Conservation (phyloP, 169 alveolate genomes). For the Plasmodium coatneyi region DNA sequence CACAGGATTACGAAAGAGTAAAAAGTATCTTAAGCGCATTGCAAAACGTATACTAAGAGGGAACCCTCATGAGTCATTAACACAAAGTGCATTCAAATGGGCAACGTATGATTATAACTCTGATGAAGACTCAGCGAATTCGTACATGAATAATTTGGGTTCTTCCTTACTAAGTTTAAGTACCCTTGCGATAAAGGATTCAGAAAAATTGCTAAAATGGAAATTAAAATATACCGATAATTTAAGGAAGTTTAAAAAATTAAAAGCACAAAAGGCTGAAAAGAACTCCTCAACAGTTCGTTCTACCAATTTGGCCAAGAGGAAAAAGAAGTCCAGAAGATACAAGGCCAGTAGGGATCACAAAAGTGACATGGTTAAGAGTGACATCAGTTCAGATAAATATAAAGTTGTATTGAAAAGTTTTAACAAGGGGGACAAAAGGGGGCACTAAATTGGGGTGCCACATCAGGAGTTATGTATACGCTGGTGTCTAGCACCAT, state of each 20-base stretch:
- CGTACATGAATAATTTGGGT: slow-evolving; percentile 17
- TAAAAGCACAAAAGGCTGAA: slow-evolving; percentile 14
- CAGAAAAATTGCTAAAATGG: slow-evolving; percentile 55
- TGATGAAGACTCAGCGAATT: slow-evolving; percentile 7
- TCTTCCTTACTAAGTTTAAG: slow-evolving; percentile 41
- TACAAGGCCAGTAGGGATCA: neutral
- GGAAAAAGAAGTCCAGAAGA: neutral
- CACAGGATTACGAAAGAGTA: slow-evolving; percentile 38
- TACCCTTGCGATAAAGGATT: slow-evolving; percentile 29
- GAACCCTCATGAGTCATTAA: slow-evolving; percentile 64
- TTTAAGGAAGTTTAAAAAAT: neutral
- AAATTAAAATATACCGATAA: slow-evolving; percentile 53
- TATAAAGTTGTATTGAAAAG: slow-evolving; percentile 14
- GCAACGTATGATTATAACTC: slow-evolving; percentile 14
- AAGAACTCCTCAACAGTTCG: neutral
- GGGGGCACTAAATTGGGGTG: neutral
- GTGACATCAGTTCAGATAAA: neutral
- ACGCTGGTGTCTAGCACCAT: neutral
- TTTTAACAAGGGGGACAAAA: neutral
- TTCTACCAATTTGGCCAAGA: neutral
- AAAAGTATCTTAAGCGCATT: slow-evolving; percentile 59
- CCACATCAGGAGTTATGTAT: neutral
- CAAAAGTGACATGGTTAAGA: neutral
- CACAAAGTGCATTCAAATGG: slow-evolving; percentile 34
- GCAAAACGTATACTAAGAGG: slow-evolving; percentile 41